Evolutionary conservation across 2,329 filamentous ascomycete species (phyloP).

Genomic region (Elsinoe perseae): DNA sequence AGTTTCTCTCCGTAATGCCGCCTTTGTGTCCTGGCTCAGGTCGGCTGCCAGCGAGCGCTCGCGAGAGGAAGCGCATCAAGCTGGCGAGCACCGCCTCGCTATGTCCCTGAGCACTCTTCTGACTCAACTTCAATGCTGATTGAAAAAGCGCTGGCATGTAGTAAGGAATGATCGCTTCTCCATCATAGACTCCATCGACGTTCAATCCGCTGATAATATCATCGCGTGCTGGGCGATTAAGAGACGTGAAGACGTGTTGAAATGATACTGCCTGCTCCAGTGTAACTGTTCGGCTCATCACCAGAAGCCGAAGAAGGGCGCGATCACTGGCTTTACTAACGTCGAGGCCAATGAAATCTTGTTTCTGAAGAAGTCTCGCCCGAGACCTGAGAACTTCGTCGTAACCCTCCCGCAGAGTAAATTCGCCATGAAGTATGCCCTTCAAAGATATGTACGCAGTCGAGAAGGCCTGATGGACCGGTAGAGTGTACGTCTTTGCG

Average conservation of each 20-base stretch:
- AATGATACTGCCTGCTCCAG: not conserved
- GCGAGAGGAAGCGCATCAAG: not conserved
- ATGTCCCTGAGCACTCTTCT: not conserved
- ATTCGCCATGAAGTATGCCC: not conserved
- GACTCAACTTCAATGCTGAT: not conserved
- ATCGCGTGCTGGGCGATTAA: not conserved
- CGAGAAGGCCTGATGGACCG: not conserved
- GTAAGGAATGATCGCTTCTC: constrained; percentile 4
- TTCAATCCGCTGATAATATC: not conserved
- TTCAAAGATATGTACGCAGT: not conserved
- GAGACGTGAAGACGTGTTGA: not conserved
- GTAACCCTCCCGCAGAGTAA: not conserved
- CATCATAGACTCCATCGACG: not conserved
- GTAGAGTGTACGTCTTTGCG: not conserved
- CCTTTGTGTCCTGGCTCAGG: not conserved
- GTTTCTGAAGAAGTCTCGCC: not conserved
- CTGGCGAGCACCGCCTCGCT: not conserved
- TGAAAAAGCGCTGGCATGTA: constrained; percentile 2
- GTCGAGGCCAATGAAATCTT: not conserved
- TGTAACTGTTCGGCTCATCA: not conserved
- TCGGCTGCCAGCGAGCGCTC: not conserved
- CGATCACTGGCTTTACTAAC: not conserved
- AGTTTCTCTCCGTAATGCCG: not conserved
- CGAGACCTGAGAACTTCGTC: not conserved
- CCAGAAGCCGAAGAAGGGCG: not conserved